These are phyloP conservation scores for Naganishia randhawae DNA, from an alignment of 768 basidiomycete genomes.

Conservation along the genomic window DNA sequence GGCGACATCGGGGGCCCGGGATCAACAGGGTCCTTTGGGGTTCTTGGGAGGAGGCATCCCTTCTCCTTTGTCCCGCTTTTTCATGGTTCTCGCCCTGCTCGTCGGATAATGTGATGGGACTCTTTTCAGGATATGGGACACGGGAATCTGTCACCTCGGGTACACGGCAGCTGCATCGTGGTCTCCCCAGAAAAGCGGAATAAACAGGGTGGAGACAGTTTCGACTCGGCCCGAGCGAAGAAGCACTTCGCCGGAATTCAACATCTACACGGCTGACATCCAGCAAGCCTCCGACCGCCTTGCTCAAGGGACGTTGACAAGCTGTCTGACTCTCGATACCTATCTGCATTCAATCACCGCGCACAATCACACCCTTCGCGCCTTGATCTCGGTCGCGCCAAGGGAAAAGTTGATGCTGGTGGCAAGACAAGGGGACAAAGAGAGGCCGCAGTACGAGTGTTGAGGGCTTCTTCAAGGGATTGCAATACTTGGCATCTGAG, in stretches of 20 bases:
- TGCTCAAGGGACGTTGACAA: background rate
- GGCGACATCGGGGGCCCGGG: no score
- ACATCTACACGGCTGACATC: background rate
- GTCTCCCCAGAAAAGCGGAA: no score
- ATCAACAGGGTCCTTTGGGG: no score
- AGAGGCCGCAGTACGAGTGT: background rate
- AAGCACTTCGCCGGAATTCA: background rate
- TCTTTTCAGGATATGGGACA: no score
- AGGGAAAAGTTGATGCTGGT: conserved; percentile 26
- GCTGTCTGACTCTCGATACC: conserved; percentile 10
- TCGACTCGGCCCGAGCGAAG: no score
- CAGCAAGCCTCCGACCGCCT: background rate
- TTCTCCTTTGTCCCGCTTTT: no score
- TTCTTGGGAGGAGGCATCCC: no score
- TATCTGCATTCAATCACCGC: conserved; percentile 28
- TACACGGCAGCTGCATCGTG: no score
- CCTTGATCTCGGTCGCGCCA: conserved; percentile 28
- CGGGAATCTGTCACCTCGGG: no score
- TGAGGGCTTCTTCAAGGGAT: background rate
- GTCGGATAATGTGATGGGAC: no score
- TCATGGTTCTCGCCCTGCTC: no score
- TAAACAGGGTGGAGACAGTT: no score
- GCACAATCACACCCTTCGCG: conserved; percentile 24
- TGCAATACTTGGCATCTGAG: conserved; percentile 23
- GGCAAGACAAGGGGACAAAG: conserved; percentile 25